phyloP scores from a whole-genome alignment of 1,284 basidiomycete genomes.

The Melampsora americana region DNA sequence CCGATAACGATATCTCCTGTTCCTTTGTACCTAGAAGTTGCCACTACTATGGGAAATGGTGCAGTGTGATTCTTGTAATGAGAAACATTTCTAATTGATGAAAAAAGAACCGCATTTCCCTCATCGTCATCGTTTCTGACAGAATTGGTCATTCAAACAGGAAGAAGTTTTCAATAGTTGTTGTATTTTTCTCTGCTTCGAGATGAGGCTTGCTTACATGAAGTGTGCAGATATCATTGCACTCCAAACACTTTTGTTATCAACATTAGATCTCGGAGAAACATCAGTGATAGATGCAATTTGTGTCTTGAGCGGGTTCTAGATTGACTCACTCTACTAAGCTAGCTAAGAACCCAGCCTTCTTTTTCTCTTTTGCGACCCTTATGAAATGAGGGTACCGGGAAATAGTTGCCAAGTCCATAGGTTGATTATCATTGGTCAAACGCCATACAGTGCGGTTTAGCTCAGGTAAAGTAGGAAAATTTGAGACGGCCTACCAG shows the following conservation, averaged over 20 bases:
- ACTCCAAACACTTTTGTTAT: conserved; percentile 27
- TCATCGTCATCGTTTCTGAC: conserved; percentile 9
- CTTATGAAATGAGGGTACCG: conserved; percentile 10
- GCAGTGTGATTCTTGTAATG: conserved; percentile 24
- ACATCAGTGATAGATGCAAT: background rate
- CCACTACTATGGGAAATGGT: conserved; percentile 29
- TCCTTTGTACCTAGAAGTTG: conserved; percentile 23
- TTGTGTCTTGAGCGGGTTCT: background rate
- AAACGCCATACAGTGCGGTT: conserved; percentile 31
- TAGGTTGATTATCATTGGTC: conserved; percentile 18
- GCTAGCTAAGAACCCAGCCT: conserved; percentile 26
- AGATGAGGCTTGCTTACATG: conserved; percentile 13
- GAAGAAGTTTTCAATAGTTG: no score
- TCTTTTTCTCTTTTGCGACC: conserved; percentile 22
- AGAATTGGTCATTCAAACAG: background rate
- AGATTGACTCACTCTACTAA: conserved; percentile 24
- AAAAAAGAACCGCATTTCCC: conserved; percentile 15
- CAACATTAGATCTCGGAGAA: background rate
- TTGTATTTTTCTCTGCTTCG: no score
- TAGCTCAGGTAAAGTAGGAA: conserved; percentile 13
- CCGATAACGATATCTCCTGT: background rate
- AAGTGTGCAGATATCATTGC: conserved; percentile 24
- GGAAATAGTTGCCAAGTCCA: conserved; percentile 18
- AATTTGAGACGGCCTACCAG: conserved; percentile 22
- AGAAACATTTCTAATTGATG: conserved; percentile 30